Evolutionary conservation across 306 rosid species (phyloP).

Genomic region (Abrus pulchellus): DNA sequence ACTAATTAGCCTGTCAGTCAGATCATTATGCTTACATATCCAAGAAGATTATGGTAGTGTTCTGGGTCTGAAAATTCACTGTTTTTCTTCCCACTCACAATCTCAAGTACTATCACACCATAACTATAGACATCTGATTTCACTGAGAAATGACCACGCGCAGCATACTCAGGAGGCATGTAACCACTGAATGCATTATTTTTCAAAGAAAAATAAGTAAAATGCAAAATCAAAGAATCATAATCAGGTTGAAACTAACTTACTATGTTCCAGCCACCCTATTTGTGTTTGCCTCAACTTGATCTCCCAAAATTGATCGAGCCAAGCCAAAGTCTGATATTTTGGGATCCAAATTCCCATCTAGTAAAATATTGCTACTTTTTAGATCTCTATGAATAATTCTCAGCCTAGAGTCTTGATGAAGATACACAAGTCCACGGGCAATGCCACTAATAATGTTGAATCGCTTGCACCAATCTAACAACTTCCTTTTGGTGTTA

Average conservation of each 20-base stretch:
- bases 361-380: constrained; percentile 15
- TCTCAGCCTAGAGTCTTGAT: constrained; percentile 26
- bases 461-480: background rate
- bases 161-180: background rate
- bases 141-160: background rate
- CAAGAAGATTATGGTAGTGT: constrained; percentile 3
- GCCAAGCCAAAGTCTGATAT: constrained; percentile 34
- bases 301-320: background rate
- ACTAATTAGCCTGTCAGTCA: background rate
- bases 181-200: background rate
- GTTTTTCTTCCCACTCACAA: background rate
- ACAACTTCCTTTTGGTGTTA: background rate
- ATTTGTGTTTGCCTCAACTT: background rate
- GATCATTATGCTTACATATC: background rate
- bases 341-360: background rate
- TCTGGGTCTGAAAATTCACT: background rate
- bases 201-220: background rate
- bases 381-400: constrained; percentile 37
- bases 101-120: background rate
- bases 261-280: background rate
- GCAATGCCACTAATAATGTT: background rate
- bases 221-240: background rate
- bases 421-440: constrained; percentile 28
- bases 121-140: background rate
- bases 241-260: background rate